Base-by-base conservation (phyloP, 1,284 basidiomycete genomes). In the Sporisorium sorghi region DNA sequence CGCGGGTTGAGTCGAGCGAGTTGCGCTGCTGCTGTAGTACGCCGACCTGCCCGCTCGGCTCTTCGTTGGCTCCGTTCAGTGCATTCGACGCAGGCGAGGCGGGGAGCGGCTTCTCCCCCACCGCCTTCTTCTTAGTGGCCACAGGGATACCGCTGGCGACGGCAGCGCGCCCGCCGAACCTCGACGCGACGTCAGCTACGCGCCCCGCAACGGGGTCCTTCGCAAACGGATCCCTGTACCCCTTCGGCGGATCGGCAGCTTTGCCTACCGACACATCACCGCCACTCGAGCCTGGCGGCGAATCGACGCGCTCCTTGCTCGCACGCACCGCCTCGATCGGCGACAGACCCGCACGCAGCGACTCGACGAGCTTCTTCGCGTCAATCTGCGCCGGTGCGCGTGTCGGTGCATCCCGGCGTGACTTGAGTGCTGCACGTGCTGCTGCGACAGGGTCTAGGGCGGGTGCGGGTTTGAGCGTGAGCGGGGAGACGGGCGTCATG, bases 161-260 rank as follows among this genome's bases (percentile, higher is more conserved):
- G 11, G 2, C 54, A 19, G 66, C 56, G 3, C 62, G 35, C 10
- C 76, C 78, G 1, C 78, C 78, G 40, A 81, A 81, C 26, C 42
- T 47, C 19, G 55, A 58, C 1, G 79, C 78, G 12, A 81, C 74
- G 48, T 65, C 64, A 6, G 79, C 76, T 3, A 81, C 78, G 6
- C 78, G 37, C 2, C 79, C 79, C 11, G 76, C 61, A 1, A 78
- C 69, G 2, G 69, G 58, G 35, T 81, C 71, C 23, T 80, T 80
- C 3, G 74, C 65, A 53, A 81, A 81, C 2, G 72, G 71, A 58
- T 81, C 70, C 47, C 69, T 46, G 14, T 62, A 57, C 19, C 46
- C 50, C 8, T 49, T 54, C 5, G 5, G 26, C 30, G n/a, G 21
- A 19, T 11, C 48, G 15, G 10, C 53, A 7, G 2, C 19, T 9